phyloP scores from a whole-genome alignment of 208 protist genomes.

The Herpetomonas muscarum region DNA sequence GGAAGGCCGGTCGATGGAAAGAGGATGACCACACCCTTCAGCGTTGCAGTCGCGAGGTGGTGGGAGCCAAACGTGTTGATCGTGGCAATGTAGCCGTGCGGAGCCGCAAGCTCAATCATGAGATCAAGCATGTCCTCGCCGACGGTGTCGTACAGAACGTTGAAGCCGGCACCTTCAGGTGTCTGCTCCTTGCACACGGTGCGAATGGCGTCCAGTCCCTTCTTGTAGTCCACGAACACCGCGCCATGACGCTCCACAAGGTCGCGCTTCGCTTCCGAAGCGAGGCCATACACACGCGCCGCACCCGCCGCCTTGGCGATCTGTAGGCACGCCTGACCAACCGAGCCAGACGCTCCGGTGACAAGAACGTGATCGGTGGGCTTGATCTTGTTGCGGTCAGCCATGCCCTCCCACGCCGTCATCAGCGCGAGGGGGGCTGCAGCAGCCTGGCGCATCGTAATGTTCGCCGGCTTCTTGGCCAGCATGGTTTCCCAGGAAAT shows the following conservation, averaged over 20 bases:
- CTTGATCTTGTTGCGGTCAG: conserved; percentile 11
- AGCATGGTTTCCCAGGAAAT: conserved; percentile 10
- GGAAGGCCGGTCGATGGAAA: conserved; percentile 13
- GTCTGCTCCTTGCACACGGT: not conserved
- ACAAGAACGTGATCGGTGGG: conserved; percentile 10
- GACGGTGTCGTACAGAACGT: conserved; percentile 18
- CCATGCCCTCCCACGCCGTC: conserved; percentile 13
- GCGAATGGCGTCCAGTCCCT: not conserved
- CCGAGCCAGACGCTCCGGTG: conserved; percentile 9
- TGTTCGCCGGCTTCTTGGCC: conserved; percentile 2
- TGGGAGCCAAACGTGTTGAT: conserved; percentile 9
- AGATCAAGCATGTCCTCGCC: conserved; percentile 7
- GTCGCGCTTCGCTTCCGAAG: conserved; percentile 7
- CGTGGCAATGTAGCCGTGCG: conserved; percentile 8
- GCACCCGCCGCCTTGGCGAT: conserved; percentile 2
- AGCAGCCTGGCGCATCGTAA: conserved; percentile 15
- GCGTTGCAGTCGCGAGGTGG: not conserved
- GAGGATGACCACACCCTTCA: conserved; percentile 10
- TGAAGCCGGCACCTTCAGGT: conserved; percentile 9
- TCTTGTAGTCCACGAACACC: conserved; percentile 13
- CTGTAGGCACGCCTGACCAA: conserved; percentile 13
- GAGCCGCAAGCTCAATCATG: conserved; percentile 3
- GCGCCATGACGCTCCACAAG: conserved; percentile 9
- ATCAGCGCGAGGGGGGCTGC: conserved; percentile 15
- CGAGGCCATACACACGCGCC: conserved; percentile 10